Evolutionary conservation across 2,329 filamentous ascomycete species (phyloP).

Genomic region (Alternaria rosae): DNA sequence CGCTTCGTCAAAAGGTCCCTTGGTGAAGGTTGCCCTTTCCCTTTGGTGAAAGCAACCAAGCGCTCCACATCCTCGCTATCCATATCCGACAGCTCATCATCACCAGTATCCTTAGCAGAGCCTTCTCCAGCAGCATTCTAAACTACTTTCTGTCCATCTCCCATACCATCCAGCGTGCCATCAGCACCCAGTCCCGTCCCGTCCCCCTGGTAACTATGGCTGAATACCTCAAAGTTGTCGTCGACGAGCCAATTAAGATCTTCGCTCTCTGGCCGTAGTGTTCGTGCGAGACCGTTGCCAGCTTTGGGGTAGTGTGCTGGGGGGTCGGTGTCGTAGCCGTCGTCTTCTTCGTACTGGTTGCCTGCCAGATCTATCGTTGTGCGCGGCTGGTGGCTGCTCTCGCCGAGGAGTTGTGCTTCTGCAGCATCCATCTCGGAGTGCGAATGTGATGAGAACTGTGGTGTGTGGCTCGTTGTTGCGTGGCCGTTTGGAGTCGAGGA

Average conservation of each 20-base stretch:
- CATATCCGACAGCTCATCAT: conserved; percentile 11
- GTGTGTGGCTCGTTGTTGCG: conserved; percentile 25
- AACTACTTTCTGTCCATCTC: conserved; percentile 21
- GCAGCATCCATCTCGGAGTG: conserved; percentile 38
- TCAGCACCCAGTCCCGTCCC: conserved; percentile 43
- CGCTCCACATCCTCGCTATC: conserved; percentile 3
- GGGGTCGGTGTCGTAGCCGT: conserved; percentile 62
- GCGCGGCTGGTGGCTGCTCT: conserved; percentile 25
- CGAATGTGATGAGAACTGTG: conserved; percentile 29
- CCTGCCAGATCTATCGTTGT: conserved; percentile 31
- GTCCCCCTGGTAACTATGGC: conserved; percentile 55
- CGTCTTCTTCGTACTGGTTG: conserved; percentile 51
- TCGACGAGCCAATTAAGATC: conserved; percentile 70
- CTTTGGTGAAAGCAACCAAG: not conserved
- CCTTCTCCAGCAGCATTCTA: conserved; percentile 14
- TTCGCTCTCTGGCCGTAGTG: conserved; percentile 63
- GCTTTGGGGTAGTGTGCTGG: conserved; percentile 68
- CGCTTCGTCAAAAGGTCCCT: not conserved
- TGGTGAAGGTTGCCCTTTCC: not conserved
- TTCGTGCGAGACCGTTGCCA: conserved; percentile 65
- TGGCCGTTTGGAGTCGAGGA: conserved; percentile 43
- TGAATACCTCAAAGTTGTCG: conserved; percentile 65
- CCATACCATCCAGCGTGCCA: conserved; percentile 28
- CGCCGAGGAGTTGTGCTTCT: conserved; percentile 44
- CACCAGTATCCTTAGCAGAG: not conserved